phyloP scores from a whole-genome alignment of 768 basidiomycete species.

The Kwoniella bestiolae region DNA sequence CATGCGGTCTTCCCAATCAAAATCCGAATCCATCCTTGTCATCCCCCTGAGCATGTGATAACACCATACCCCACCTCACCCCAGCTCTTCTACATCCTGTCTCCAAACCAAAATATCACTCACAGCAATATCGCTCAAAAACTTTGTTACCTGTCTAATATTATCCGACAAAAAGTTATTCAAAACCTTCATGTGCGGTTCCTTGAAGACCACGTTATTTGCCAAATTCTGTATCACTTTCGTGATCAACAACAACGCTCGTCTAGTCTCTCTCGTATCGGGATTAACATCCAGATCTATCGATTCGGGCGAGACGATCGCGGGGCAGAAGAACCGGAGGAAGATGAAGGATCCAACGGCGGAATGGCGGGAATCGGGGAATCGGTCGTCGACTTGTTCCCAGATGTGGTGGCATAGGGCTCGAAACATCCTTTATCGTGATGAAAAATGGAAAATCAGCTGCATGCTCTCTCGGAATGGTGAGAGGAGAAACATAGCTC shows the following conservation, averaged over 20 bases:
- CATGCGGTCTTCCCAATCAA: no score
- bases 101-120: no score
- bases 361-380: conserved; percentile 55
- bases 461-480: neutral
- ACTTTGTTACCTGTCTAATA: conserved; percentile 49
- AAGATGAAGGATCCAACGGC: conserved; percentile 76
- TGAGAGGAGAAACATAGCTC: conserved; percentile 53
- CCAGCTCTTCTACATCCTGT: no score
- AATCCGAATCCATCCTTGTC: no score
- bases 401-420: conserved; percentile 66
- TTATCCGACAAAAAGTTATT: conserved; percentile 67
- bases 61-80: no score
- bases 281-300: conserved; percentile 78
- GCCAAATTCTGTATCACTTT: conserved; percentile 92
- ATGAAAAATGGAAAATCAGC: neutral
- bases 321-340: conserved; percentile 89
- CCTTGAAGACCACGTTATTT: conserved; percentile 92
- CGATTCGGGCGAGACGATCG: conserved; percentile 80
- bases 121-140: conserved; percentile 50
- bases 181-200: conserved; percentile 78
- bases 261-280: conserved; percentile 68
- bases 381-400: conserved; percentile 49
- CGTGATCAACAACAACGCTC: conserved; percentile 81
- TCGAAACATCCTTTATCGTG: conserved; percentile 23
- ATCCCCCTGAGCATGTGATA: no score